Conservation (phyloP, 139 green algal species). For the Chlamydomonas schloesseri region DNA sequence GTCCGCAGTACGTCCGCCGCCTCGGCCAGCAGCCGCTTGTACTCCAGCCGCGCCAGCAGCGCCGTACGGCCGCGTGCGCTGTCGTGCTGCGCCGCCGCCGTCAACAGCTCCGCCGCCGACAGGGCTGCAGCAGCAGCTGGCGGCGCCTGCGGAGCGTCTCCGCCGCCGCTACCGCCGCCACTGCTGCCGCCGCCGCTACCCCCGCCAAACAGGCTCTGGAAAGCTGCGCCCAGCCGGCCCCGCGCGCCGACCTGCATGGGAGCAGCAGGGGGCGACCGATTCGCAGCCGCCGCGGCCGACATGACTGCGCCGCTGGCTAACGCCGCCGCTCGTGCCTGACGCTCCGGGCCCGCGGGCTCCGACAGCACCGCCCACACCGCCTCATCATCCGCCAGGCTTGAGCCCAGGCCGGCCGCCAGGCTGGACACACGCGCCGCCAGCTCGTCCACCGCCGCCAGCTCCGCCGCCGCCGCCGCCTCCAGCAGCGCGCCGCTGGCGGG, state of each 20-base stretch:
- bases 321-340: not conserved
- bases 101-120: not conserved
- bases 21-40: conserved; percentile 14
- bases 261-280: not conserved
- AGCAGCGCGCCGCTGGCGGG: not conserved
- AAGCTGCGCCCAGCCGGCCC: not conserved
- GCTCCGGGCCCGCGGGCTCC: not conserved
- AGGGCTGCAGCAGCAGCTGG: not conserved
- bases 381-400: not conserved
- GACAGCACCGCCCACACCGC: not conserved
- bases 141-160: too few species aligned
- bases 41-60: conserved; percentile 8
- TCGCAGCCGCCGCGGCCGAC: not conserved
- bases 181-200: too few species aligned
- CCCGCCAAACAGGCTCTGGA: not conserved
- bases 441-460: not conserved
- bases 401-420: not conserved
- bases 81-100: not conserved
- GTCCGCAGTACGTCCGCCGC: not conserved
- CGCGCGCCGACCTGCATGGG: too few species aligned
- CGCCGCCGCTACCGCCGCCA: too few species aligned
- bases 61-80: not conserved
- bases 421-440: not conserved
- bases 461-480: too few species aligned
- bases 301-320: not conserved